Base-by-base conservation (phyloP, 2,329 filamentous ascomycete species). In the Neonectria ditissima region DNA sequence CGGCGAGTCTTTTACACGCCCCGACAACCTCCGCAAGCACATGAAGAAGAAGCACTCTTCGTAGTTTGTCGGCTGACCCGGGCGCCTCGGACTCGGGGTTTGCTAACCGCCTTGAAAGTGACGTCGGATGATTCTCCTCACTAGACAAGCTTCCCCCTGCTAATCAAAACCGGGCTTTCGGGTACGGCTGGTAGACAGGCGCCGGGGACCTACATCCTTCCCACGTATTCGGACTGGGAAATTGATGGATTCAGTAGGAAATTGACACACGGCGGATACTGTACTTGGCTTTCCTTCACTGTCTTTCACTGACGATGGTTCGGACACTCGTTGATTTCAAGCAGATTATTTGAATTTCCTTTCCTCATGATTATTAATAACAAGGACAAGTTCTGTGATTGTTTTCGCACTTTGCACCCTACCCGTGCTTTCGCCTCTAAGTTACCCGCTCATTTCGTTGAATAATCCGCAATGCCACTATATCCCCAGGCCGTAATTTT, bases 1-100 rank as follows among this genome's bases (percentile, higher is more conserved):
- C 10, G 0, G 1, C 4, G 30, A 58, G 32, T 48, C 2, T 3
- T 72, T 72, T 43, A 67, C 65, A 5, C 65, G 72, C 2, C 16
- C 1, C 2, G 72, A 74, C 48, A 72, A 74, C 28, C 43, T 66
- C 4, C 9, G 13, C 1, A 74, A 63, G 48, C 71, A 74, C 41
- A 56, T 45, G 60, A 70, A 62, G 26, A 73, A 62, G 7, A 54
- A 24, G 6, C 65, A 70, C 18, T 56, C 45, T 5, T 14, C 14
- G 14, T 47, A 48, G 44, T 16, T 44, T 9, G 37, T 48, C 16
- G 20, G 26, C n/a, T 16, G 13, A 14, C 18, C 18, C 44, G 22
- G n/a, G 20, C 34, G 50, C 44, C 51, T 18, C 48, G 30, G 56
- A 22, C 22, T 32, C 11, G 45, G 39, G 39, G 56, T 22, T 54